Evolutionary conservation across 2,329 filamentous ascomycete genomes (phyloP), one percentile per base, ranked within the genome.

Genomic region (Diplodia sapinea): DNA sequence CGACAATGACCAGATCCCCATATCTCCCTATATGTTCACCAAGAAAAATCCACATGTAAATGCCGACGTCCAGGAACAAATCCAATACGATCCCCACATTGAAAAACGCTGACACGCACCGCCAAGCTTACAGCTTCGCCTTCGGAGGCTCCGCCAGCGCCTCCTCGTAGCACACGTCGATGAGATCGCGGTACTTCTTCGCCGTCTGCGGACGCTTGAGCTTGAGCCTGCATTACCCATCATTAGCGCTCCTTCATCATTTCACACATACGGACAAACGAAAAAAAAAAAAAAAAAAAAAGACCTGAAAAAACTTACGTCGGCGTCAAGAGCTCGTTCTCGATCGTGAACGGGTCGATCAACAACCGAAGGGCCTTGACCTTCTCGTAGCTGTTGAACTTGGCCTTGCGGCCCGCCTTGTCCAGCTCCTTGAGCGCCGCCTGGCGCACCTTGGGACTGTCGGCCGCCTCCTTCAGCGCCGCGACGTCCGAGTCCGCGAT

Each of bases 331-430:
- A 97, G 84, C 79, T 96, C 91, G 76, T 99, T 99, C 62, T 97
- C 94, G 71, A 98, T 89, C 0, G 89, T 92, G 74, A 99, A 98
- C 1, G 95, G 95, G 69, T 99, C 95, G 15, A 97, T 73, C 73
- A 91, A 89, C 72, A 99, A 81, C 70, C 90, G 80, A 67, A 90
- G 85, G 72, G 89, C 91, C 77, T 86, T 87, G 56, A 98, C 89
- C 71, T 88, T 88, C 84, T 99, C 95, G 73, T 91, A 98, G 72
- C 89, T 92, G 77, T 96, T 95, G 79, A 99, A 94, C 82, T 95
- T 96, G 79, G 91, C 88, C 81, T 89, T 90, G 82, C 87, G 91
- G 52, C 88, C 93, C 68, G 96, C 90, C 66, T 84, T 86, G 69
- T 95, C 91, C 40, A 99, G 82, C 71, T 95, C 87, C 78, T 89